Conservation (phyloP, 768 basidiomycete species). For the Lentinula sp. region DNA sequence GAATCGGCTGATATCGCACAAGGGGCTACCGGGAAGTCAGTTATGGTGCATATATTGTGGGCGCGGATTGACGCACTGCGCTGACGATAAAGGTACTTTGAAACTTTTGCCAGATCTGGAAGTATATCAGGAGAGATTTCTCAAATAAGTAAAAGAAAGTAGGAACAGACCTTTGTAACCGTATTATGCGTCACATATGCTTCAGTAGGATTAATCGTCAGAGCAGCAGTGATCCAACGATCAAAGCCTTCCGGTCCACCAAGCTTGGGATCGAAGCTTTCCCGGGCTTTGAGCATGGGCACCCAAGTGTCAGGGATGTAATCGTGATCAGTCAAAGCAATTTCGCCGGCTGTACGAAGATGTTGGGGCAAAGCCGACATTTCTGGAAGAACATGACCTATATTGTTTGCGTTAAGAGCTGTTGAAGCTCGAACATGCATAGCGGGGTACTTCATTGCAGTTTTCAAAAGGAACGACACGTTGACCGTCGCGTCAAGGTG, state of each 20-base stretch:
- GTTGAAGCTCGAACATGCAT: conserved; percentile 52
- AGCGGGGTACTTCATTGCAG: conserved; percentile 50
- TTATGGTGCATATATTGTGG: neutral
- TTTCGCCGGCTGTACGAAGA: conserved; percentile 3
- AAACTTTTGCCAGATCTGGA: conserved; percentile 76
- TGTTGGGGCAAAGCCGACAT: conserved; percentile 42
- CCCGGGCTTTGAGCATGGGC: conserved; percentile 45
- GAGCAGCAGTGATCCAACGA: conserved; percentile 46
- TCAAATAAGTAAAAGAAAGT: neutral
- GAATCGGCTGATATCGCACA: conserved; percentile 52
- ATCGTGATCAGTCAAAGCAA: conserved; percentile 18
- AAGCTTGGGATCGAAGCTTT: conserved; percentile 40
- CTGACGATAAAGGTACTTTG: conserved; percentile 46
- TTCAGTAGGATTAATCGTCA: conserved; percentile 55
- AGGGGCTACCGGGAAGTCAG: conserved; percentile 25
- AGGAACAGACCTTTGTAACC: conserved; percentile 44
- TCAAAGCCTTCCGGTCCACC: conserved; percentile 68
- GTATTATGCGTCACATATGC: conserved; percentile 74
- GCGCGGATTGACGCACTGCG: neutral
- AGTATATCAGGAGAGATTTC: neutral
- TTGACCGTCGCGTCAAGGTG: conserved; percentile 75
- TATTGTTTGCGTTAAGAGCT: conserved; percentile 31
- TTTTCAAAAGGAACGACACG: conserved; percentile 38
- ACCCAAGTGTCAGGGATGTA: conserved; percentile 52
- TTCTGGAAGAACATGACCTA: conserved; percentile 42